These are phyloP conservation scores for Dichotomopilus funicola DNA, from an alignment of 2,329 filamentous ascomycete species.

Conservation along the genomic window DNA sequence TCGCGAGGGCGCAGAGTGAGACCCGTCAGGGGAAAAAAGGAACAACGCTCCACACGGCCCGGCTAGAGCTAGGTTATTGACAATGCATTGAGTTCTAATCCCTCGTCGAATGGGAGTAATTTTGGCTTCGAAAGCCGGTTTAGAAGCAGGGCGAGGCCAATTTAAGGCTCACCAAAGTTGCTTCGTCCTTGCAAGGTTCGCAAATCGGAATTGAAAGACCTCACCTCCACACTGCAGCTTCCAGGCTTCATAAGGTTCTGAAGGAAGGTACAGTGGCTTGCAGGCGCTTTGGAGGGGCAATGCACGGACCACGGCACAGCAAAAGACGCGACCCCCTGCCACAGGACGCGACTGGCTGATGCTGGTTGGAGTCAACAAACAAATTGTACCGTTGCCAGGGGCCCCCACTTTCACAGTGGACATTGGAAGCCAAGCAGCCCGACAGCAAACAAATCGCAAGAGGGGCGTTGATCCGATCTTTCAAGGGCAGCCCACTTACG, in stretches of 20 bases:
- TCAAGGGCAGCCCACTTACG: neutral
- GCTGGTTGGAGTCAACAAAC: conserved; percentile 31
- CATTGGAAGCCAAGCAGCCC: conserved; percentile 3
- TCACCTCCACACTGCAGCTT: too few relatives aligned
- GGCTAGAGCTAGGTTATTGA: conserved; percentile 8
- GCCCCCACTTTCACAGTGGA: conserved; percentile 9
- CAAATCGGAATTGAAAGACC: too few relatives aligned
- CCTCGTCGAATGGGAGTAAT: neutral
- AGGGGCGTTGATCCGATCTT: neutral
- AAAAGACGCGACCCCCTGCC: conserved; percentile 14
- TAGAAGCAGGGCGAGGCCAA: neutral
- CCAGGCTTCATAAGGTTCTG: neutral
- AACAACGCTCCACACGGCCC: conserved; percentile 1
- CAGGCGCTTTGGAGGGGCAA: conserved; percentile 11
- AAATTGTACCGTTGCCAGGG: conserved; percentile 29
- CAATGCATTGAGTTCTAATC: conserved; percentile 2
- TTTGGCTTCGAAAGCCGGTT: neutral
- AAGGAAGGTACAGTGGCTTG: neutral
- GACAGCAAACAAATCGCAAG: neutral
- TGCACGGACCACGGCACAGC: conserved; percentile 13
- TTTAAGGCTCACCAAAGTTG: too few relatives aligned
- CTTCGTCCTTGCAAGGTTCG: too few relatives aligned
- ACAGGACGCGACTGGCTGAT: conserved; percentile 11
- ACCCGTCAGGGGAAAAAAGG: conserved; percentile 4
- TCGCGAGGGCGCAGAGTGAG: neutral